Conservation (phyloP, 108 stramenopile genomes). For the Schizochytrium sp. region DNA sequence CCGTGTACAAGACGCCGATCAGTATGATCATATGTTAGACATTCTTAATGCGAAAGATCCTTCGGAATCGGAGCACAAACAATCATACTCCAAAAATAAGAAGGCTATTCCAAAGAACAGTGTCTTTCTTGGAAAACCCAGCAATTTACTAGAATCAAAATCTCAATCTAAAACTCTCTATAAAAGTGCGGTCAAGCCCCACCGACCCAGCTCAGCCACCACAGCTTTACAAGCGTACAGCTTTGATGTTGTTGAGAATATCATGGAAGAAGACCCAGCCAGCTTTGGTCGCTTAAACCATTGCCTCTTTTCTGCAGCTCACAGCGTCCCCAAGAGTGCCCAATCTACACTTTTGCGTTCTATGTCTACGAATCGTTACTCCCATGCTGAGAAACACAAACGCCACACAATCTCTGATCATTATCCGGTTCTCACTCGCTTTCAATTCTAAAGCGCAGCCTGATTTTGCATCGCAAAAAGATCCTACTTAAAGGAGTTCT, state of each 20-base stretch:
- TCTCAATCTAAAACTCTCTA: neutral
- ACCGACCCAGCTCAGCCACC: neutral
- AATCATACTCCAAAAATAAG: neutral
- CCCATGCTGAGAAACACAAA: too few species aligned
- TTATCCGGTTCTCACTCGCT: too few species aligned
- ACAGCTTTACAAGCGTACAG: neutral
- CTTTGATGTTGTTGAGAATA: neutral
- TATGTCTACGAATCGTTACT: too few species aligned
- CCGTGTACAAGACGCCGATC: neutral
- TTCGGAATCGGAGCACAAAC: neutral
- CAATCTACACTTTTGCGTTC: too few species aligned
- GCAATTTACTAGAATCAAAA: too few species aligned
- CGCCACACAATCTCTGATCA: too few species aligned
- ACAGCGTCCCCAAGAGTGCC: too few species aligned
- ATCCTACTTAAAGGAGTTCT: too few species aligned
- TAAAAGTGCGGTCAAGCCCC: neutral
- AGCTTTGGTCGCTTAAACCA: neutral
- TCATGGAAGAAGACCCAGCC: neutral
- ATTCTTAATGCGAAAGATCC: neutral
- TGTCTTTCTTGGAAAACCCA: too few species aligned
- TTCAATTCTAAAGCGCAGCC: too few species aligned
- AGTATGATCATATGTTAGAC: slow-evolving; percentile 17
- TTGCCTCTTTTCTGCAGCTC: too few species aligned
- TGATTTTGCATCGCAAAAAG: too few species aligned
- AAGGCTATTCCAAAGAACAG: neutral